These are phyloP conservation scores for Globisporangium okanoganense DNA, from an alignment of 352 stramenopile genomes.

Conservation along the genomic window DNA sequence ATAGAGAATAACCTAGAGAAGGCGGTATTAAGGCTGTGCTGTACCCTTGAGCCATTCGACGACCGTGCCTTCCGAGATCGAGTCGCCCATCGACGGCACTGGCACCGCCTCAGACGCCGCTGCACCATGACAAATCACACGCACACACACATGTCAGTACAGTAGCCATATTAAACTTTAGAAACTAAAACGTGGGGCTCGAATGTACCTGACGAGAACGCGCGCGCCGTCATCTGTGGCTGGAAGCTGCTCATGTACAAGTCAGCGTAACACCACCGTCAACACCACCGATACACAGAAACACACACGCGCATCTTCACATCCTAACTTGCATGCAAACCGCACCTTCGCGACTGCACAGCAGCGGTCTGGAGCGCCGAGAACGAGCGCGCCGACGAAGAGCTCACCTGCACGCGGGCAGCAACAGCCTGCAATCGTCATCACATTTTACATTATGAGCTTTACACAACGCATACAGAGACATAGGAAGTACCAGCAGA, in stretches of 20 bases:
- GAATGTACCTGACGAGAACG: slow-evolving; percentile 49
- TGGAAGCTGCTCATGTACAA: slow-evolving; percentile 16
- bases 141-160: neutral
- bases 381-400: slow-evolving; percentile 18
- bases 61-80: slow-evolving; percentile 98
- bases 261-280: neutral
- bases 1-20: neutral
- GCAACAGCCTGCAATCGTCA: slow-evolving; percentile 1
- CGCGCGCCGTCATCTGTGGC: slow-evolving; percentile 25
- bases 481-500: neutral
- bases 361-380: slow-evolving; percentile 24
- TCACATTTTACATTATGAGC: neutral
- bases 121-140: slow-evolving; percentile 9
- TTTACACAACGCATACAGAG: neutral
- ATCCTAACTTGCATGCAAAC: too few relatives aligned
- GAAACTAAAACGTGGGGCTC: too few relatives aligned
- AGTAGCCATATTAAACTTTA: too few relatives aligned
- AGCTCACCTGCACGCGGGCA: slow-evolving; percentile 12
- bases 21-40: neutral
- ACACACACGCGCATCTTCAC: neutral
- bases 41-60: slow-evolving; percentile 94
- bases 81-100: slow-evolving; percentile 92
- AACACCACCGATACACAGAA: neutral
- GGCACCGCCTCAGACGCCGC: slow-evolving; percentile 51
- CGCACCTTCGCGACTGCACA: slow-evolving; percentile 16